phyloP scores from a whole-genome alignment of 2,329 filamentous ascomycete species.

The Diaporthe sp. region DNA sequence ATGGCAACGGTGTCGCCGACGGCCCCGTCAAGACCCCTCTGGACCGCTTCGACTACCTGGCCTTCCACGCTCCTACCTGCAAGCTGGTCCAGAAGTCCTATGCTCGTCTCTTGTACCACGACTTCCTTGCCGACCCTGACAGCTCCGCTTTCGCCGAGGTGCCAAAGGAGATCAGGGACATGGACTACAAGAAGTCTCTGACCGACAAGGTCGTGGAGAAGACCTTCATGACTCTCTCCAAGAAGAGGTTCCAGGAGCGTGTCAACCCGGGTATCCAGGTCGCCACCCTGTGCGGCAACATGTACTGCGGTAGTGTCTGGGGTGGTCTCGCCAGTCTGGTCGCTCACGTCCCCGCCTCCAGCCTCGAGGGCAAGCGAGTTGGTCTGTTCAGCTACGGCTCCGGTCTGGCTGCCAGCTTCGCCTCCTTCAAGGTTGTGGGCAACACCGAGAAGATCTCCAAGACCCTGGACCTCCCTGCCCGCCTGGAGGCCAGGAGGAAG shows the following conservation, averaged over 20 bases:
- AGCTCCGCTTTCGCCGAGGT: constrained; percentile 78
- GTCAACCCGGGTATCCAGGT: constrained; percentile 79
- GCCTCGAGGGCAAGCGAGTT: constrained; percentile 77
- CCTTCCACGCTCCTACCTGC: constrained; percentile 88
- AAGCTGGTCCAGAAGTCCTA: constrained; percentile 90
- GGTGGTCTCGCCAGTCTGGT: constrained; percentile 80
- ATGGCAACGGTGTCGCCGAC: constrained; percentile 66
- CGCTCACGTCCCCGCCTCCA: constrained; percentile 69
- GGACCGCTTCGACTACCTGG: constrained; percentile 85
- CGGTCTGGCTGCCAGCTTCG: constrained; percentile 77
- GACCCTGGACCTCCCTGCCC: constrained; percentile 75
- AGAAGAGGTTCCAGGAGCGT: constrained; percentile 85
- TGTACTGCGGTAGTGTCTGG: constrained; percentile 79
- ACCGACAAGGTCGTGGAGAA: constrained; percentile 87
- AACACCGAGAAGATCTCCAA: constrained; percentile 75
- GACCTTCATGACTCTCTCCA: constrained; percentile 84
- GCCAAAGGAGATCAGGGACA: constrained; percentile 78
- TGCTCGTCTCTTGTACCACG: constrained; percentile 85
- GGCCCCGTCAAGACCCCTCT: constrained; percentile 68
- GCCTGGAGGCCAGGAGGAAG: constrained; percentile 72
- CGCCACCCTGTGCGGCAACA: constrained; percentile 79
- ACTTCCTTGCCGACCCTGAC: constrained; percentile 79
- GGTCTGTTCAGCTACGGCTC: constrained; percentile 85
- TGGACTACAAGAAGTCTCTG: constrained; percentile 83
- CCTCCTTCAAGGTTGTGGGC: constrained; percentile 78